Base-by-base conservation (phyloP, 2,329 filamentous ascomycete species). In the Keithomyces neogunnii region DNA sequence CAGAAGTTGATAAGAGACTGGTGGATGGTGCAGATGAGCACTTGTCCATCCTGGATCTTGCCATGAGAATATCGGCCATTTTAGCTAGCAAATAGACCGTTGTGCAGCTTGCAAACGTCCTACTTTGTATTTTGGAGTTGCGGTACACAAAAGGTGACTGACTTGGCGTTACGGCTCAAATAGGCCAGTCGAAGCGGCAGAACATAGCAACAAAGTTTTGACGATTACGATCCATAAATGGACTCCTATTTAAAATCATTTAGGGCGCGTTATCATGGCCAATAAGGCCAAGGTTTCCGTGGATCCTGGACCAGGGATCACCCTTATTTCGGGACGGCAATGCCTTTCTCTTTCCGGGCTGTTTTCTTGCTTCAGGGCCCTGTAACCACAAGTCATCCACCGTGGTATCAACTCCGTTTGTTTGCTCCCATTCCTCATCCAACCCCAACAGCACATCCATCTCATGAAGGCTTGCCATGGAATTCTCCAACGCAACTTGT, bases 21-120 rank as follows among this genome's bases (percentile, higher is more conserved):
- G 86, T 96, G 5, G 95, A 99, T 67, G 93, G 93, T 7, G 87
- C 91, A 2, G 93, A 99, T 64, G 93, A 99, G 71, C 92, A 99
- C 66, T 73, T 99, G 29, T 89, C 88, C 1, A 86, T 97, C 53
- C 72, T 99, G 33, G 92, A 99, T 67, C 66, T 97, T 57, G 78
- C 86, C 5, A 75, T 97, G 63, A 84, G 88, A 62, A 86, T 96
- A 71, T 88, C 88, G 0, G 81, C 80, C 32, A 83, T 93, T 52
- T 64, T 95, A 65, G 75, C 74, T 42, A 73, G 73, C 42, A 67
- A 67, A 57, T 71, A 51, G 47, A 47, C 8, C 29, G 9, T 4
- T 45, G 19, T 13, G 45, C 26, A 36, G 4, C 39, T 26, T 19
- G 9, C 33, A 13, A 29, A 5, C 9, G 19, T 19, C 13, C 39